A percentile compares a stretch with the other conserved stretches of the same genome.
These are phyloP conservation scores for Asparagopsis taxiformis DNA, from an alignment of 31 red algal genomes.

Conservation along the genomic window DNA sequence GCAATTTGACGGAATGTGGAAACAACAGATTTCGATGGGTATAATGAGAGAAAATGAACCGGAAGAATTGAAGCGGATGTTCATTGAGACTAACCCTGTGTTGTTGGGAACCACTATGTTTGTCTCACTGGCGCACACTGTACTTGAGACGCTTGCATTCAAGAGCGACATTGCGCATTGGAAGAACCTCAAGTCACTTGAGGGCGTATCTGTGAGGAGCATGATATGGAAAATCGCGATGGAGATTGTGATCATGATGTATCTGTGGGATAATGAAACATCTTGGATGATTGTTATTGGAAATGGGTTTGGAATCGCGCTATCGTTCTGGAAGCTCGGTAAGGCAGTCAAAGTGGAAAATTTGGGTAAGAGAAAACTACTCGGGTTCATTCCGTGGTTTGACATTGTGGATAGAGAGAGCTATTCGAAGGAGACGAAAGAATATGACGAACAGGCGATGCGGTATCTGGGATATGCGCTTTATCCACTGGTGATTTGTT, in stretches of 20 bases:
- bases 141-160: conserved; percentile 88
- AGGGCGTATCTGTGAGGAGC: conserved; percentile 81
- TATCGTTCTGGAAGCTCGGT: conserved; percentile 85
- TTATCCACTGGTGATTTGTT: conserved; percentile 68
- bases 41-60: conserved; percentile 39
- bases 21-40: conserved; percentile 64
- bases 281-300: conserved; percentile 89
- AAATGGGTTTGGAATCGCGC: conserved; percentile 62
- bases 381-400: conserved; percentile 86
- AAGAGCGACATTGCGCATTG: conserved; percentile 94
- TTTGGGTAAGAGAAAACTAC: conserved; percentile 55
- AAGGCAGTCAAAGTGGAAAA: conserved; percentile 90
- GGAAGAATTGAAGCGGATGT: conserved; percentile 84
- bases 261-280: conserved; percentile 92
- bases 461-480: conserved; percentile 66
- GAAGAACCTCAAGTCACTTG: conserved; percentile 84
- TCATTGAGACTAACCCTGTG: conserved; percentile 86
- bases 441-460: conserved; percentile 95
- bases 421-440: conserved; percentile 85
- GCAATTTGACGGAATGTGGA: conserved; percentile 79
- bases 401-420: conserved; percentile 52
- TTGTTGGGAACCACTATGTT: conserved; percentile 78
- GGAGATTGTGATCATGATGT: conserved; percentile 85
- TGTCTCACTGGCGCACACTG: conserved; percentile 78
- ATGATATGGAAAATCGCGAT: conserved; percentile 98